A percentile compares a stretch with the other conserved stretches of the same genome.
Conservation (phyloP, 176 grass and related monocot genomes). For the Triticum monococcum region DNA sequence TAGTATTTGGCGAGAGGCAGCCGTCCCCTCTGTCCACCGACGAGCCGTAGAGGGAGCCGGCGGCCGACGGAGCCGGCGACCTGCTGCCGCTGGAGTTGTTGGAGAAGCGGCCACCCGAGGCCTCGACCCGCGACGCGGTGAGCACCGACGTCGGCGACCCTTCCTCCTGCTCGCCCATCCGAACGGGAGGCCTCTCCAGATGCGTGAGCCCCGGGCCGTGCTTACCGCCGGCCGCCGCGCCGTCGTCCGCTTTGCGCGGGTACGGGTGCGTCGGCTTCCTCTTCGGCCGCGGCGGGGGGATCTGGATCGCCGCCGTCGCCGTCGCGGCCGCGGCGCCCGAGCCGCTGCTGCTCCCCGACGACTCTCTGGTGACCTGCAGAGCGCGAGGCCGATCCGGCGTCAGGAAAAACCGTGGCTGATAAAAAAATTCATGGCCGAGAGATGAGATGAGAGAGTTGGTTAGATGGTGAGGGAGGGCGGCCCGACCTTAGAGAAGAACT, state of each 20-base stretch:
- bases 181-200: conserved; percentile 37
- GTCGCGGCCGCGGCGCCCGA: conserved; percentile 9
- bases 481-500: conserved; percentile 97
- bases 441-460: conserved; percentile 18
- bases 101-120: background rate
- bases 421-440: conserved; percentile 13
- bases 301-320: conserved; percentile 52
- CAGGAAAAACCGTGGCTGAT: background rate
- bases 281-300: conserved; percentile 93
- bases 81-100: conserved; percentile 34
- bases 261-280: conserved; percentile 78
- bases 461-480: conserved; percentile 4
- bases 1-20: conserved; percentile 21
- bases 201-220: conserved; percentile 38
- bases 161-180: conserved; percentile 42
- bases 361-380: conserved; percentile 62
- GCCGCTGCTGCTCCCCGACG: conserved; percentile 29
- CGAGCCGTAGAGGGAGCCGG: conserved; percentile 35
- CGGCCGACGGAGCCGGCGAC: conserved; percentile 33
- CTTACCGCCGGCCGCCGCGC: conserved; percentile 23
- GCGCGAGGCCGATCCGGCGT: background rate
- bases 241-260: conserved; percentile 67
- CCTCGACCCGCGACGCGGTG: conserved; percentile 34
- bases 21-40: conserved; percentile 42
- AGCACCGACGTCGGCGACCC: conserved; percentile 82